These are phyloP conservation scores for Trypethelium eluteriae DNA, from an alignment of 495 filamentous ascomycete genomes.

Conservation along the genomic window DNA sequence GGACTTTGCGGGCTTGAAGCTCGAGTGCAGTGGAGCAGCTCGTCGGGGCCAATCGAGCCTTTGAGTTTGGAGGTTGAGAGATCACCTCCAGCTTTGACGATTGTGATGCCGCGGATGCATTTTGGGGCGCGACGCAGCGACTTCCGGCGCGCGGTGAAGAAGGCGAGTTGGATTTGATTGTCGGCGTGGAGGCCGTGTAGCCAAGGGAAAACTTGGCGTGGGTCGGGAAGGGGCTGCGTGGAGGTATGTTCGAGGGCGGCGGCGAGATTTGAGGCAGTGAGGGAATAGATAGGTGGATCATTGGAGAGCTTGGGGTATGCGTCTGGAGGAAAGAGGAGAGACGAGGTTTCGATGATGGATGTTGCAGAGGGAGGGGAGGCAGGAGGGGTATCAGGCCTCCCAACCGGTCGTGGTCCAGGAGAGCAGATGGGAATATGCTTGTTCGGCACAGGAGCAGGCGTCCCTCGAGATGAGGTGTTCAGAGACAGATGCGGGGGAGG, in stretches of 20 bases:
- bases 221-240: conserved; percentile 72
- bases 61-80: conserved; percentile 68
- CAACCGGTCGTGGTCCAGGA: conserved; percentile 59
- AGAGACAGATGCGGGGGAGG: conserved; percentile 40
- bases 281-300: conserved; percentile 59
- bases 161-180: conserved; percentile 80
- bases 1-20: not conserved
- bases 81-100: conserved; percentile 85
- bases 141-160: conserved; percentile 73
- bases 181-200: conserved; percentile 86
- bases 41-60: conserved; percentile 71
- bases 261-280: conserved; percentile 59
- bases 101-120: conserved; percentile 71
- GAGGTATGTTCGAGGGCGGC: conserved; percentile 67
- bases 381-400: conserved; percentile 51
- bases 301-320: conserved; percentile 50
- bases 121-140: conserved; percentile 63
- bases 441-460: conserved; percentile 64
- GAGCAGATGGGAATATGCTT: conserved; percentile 82
- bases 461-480: conserved; percentile 45
- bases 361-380: conserved; percentile 53
- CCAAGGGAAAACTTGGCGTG: conserved; percentile 88
- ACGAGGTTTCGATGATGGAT: conserved; percentile 47
- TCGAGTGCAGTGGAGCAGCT: conserved; percentile 51
- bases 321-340: conserved; percentile 68